These are phyloP conservation scores for Brassica incana DNA, from an alignment of 345 rosid species.

Conservation along the genomic window DNA sequence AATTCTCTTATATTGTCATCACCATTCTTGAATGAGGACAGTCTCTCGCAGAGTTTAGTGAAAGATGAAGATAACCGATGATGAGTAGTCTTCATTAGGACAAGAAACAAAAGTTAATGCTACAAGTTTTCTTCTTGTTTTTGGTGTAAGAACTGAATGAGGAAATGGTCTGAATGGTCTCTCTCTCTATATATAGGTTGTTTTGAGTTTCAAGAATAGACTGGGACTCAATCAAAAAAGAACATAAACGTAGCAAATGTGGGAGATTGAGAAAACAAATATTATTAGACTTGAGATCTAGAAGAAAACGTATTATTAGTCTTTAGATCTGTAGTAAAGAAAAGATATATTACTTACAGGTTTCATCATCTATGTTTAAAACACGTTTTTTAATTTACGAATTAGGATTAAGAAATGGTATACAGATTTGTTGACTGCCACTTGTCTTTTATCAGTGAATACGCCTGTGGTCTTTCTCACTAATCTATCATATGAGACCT, in stretches of 20 bases:
- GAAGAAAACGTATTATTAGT: slow-evolving; percentile 18
- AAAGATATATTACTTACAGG: slow-evolving; percentile 7
- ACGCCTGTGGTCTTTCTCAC: not conserved
- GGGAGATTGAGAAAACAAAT: slow-evolving; percentile 14
- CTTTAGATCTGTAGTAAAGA: slow-evolving; percentile 8
- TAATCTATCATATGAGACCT: not conserved
- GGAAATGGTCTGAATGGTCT: slow-evolving; percentile 14
- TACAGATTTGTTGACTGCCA: not conserved
- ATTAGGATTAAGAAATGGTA: not conserved
- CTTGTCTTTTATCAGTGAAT: not conserved
- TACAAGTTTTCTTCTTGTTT: not conserved
- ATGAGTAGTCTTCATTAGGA: slow-evolving; percentile 32
- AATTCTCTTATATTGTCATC: slow-evolving; percentile 30
- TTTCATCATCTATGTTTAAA: slow-evolving; percentile 23
- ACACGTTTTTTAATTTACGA: slow-evolving; percentile 15
- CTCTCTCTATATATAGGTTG: slow-evolving; percentile 9
- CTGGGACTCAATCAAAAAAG: no score
- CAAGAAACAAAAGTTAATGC: not conserved
- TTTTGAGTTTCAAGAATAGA: slow-evolving; percentile 4
- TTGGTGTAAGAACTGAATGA: slow-evolving; percentile 16
- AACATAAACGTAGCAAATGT: not conserved
- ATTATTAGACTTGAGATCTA: slow-evolving; percentile 16
- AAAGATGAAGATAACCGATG: slow-evolving; percentile 37
- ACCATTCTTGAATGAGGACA: slow-evolving; percentile 7
- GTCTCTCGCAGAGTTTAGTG: slow-evolving; percentile 19